phyloP scores from a whole-genome alignment of 2,329 filamentous ascomycete genomes.

The Calycina herbarum region DNA sequence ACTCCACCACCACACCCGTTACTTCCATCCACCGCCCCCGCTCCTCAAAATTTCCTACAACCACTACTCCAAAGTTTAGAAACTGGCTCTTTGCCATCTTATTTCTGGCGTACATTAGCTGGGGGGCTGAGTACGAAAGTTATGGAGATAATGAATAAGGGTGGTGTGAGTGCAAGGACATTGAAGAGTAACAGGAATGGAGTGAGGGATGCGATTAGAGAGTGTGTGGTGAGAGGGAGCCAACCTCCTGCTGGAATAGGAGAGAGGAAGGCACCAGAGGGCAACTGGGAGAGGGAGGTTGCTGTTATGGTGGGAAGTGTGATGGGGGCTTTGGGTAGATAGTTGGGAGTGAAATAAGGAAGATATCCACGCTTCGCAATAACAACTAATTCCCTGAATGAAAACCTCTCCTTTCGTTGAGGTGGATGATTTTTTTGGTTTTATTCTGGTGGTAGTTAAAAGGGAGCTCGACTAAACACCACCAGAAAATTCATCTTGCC shows the following conservation, averaged over 20 bases:
- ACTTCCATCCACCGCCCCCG: constrained; percentile 41
- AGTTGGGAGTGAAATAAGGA: not conserved
- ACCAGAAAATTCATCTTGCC: no score
- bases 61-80: constrained; percentile 77
- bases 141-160: constrained; percentile 79
- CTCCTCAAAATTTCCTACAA: constrained; percentile 59
- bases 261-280: constrained; percentile 51
- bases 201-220: constrained; percentile 75
- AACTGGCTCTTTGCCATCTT: constrained; percentile 81
- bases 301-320: constrained; percentile 93
- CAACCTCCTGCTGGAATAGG: constrained; percentile 62
- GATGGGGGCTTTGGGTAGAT: constrained; percentile 44
- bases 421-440: no score
- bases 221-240: constrained; percentile 79
- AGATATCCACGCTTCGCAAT: no score
- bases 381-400: no score
- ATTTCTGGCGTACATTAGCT: constrained; percentile 91
- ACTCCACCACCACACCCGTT: constrained; percentile 70
- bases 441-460: no score
- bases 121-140: constrained; percentile 74
- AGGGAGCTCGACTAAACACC: no score
- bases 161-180: constrained; percentile 81
- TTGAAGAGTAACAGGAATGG: constrained; percentile 72
- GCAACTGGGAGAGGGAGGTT: constrained; percentile 80
- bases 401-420: no score